Evolutionary conservation across 2,329 filamentous ascomycete species (phyloP).

Genomic region (Cladosporium velox): DNA sequence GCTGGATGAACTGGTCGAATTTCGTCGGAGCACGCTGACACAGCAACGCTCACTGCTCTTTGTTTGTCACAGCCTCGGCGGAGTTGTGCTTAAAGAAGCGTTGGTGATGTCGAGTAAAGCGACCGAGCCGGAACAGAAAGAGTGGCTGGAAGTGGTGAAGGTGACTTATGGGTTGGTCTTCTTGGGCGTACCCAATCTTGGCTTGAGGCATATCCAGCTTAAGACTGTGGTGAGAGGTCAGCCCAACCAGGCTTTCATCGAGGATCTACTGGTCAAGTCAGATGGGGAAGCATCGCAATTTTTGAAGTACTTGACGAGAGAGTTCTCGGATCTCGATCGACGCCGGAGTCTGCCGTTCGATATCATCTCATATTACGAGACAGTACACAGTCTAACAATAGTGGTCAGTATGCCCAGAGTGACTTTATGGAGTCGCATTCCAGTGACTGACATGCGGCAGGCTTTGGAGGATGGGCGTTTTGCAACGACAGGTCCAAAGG

Average conservation of each 20-base stretch:
- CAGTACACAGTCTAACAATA: not conserved
- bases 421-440: too few relatives aligned
- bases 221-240: conserved; percentile 10
- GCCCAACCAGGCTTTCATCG: not conserved
- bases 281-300: conserved; percentile 11
- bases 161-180: conserved; percentile 12
- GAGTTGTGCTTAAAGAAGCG: conserved; percentile 7
- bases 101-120: conserved; percentile 1
- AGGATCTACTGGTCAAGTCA: not conserved
- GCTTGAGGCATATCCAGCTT: conserved; percentile 5
- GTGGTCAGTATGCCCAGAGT: not conserved
- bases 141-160: not conserved
- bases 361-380: not conserved
- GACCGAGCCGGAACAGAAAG: not conserved
- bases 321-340: conserved; percentile 5
- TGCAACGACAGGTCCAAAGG: not conserved
- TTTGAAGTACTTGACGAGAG: conserved; percentile 3
- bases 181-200: conserved; percentile 11
- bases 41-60: conserved; percentile 8
- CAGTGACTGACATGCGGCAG: not conserved
- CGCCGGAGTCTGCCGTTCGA: not conserved
- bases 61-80: conserved; percentile 3
- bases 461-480: not conserved
- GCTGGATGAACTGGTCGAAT: not conserved
- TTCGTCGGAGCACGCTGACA: conserved; percentile 8